A percentile compares a stretch with the other conserved stretches of the same genome.
Conservation (phyloP, 768 basidiomycete species). For the Artomyces pyxidatus region DNA sequence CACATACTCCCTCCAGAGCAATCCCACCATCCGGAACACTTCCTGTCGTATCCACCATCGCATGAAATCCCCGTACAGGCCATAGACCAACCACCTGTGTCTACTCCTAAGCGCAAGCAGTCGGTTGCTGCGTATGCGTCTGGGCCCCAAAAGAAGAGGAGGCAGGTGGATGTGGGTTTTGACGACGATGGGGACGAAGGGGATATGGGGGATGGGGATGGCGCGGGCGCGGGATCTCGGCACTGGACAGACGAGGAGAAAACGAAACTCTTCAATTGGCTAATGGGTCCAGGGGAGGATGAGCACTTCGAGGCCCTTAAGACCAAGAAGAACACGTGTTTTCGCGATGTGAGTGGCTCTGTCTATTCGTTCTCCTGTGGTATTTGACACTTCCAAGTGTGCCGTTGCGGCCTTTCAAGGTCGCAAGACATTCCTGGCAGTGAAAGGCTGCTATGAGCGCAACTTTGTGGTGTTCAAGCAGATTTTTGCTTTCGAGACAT, state of each 20-base stretch:
- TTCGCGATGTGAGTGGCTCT: conserved; percentile 50
- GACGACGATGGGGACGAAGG: conserved; percentile 16
- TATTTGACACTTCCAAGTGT: conserved; percentile 36
- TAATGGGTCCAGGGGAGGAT: conserved; percentile 63
- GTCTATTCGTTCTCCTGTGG: not conserved
- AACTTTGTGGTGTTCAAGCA: conserved; percentile 83
- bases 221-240: conserved; percentile 47
- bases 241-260: conserved; percentile 86
- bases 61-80: conserved; percentile 14
- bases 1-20: conserved; percentile 14
- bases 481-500: conserved; percentile 64
- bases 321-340: conserved; percentile 75
- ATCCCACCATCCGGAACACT: conserved; percentile 14
- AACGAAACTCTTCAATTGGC: conserved; percentile 68
- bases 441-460: conserved; percentile 81
- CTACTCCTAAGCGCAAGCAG: conserved; percentile 16
- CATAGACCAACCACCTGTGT: conserved; percentile 11
- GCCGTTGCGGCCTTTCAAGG: conserved; percentile 61
- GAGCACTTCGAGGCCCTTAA: conserved; percentile 74
- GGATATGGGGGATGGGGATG: conserved; percentile 16
- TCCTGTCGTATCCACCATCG: conserved; percentile 9
- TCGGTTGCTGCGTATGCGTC: conserved; percentile 10
- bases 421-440: conserved; percentile 76
- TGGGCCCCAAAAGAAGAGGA: conserved; percentile 11
- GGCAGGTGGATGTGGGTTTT: conserved; percentile 10